Base-by-base conservation (phyloP, 176 grass and related monocot species). In the Tuctoria greenei region DNA sequence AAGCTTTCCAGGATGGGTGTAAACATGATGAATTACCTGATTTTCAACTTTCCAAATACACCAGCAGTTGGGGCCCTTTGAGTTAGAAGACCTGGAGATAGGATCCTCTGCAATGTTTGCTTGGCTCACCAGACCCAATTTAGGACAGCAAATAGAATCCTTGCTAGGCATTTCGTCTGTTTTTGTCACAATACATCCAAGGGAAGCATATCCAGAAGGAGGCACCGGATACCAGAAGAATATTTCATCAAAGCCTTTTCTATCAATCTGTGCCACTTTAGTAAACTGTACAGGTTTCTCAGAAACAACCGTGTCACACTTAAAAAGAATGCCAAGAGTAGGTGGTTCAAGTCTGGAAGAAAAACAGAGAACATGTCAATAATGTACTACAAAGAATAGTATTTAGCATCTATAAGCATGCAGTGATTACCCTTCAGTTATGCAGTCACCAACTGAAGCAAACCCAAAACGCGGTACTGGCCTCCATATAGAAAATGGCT, bases 31-130 rank as follows among this genome's bases (percentile, higher is more conserved):
- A 13, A 59, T 70, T 51, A 94, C 95, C 95, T 98, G 91, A 81
- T 98, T 98, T 81, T 91, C 86, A 75, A 98, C 79, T 94, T 89
- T 98, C 95, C 95, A 98, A 73, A 98, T 94, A 76, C 95, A 94
- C 95, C 95, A 98, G 79, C 88, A 94, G 64, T 81, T 86, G 42
- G 95, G 80, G 63, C 89, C 95, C 69, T 92, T 98, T 11, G 79
- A 79, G 60, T 74, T 90, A 75, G 94, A 89, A 34, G 95, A 98
- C 79, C 73, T 90, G 47, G 88, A 90, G 36, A 98, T 92, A 54
- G 95, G 91, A 51, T 92, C 91, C 45, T 77, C 84, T 82, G 82
- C 50, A 16, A 98, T 82, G 93, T 92, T 94, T 26, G 86, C 60
- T 79, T 98, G 95, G 79, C 76, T 94, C 50, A 94, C 84, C 27